Evolutionary conservation across 2,329 filamentous ascomycete genomes (phyloP), one percentile per base, ranked within the genome.

Genomic region (Allantophomopsis lycopodina): DNA sequence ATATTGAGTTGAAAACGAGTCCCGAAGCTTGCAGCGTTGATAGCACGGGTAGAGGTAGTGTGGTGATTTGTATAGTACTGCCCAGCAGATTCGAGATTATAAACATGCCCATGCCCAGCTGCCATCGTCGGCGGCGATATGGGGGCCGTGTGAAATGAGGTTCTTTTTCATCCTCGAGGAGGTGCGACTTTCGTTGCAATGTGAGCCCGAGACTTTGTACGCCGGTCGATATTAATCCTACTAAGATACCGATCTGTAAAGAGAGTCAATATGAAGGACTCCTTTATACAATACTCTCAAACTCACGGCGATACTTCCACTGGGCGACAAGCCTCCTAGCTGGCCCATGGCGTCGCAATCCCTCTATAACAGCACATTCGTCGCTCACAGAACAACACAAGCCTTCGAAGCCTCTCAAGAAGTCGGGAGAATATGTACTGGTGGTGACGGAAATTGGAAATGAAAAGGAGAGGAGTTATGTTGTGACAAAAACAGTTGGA

Each of bases 1-100:
- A 94, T 60, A 96, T 86, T 42, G 89, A 94, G 66, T 98, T 98
- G 70, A 98, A 98, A 45, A 98, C 91, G 40, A 98, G 71, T 35
- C 91, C 91, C 3, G 89, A 94, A 14, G 89, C 89, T 64, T 98
- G 91, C 31, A 98, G 68, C 1, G 91, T 95, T 41, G 89, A 96
- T 28, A 98, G 73, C 5, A 98, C 87, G 15, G 91, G 91, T 16
- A 98, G 69, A 13, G 91, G 91, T 35, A 98, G 69, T 1, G 89
- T 95, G 21, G 91, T 95, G 57, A 98, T 96, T 62, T 98, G 91
- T 43, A 98, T 91, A 31, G 86, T 89, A 63, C 88, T 95, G 43
- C 91, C 91, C 40, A 96, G 71, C 41, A 98, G 71, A 58, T 98
- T 98, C 46, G 91, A 85, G 49, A 94, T 69, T 48, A 98, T 78